Percentiles rank a stretch among this genome's conserved stretches.
Evolutionary conservation across 768 basidiomycete species (phyloP).

Genomic region (Phanerochaete carnosa): DNA sequence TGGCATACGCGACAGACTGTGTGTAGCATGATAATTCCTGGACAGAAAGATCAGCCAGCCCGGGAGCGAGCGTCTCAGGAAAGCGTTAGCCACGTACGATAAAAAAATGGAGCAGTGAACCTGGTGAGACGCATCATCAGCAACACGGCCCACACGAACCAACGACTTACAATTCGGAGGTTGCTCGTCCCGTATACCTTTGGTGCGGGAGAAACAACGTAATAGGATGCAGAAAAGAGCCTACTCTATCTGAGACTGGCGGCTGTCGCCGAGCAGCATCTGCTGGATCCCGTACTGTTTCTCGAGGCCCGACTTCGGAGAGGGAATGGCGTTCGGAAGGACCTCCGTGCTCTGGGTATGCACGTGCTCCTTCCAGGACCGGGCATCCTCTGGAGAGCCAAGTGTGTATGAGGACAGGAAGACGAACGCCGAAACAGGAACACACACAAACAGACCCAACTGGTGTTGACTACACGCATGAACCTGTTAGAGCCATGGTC

Average conservation of each 20-base stretch:
- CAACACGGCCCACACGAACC: background rate
- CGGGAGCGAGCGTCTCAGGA: too few relatives aligned
- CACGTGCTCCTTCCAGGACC: background rate
- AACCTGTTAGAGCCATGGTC: too few relatives aligned
- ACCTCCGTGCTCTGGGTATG: background rate
- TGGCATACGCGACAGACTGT: slow-evolving; percentile 7
- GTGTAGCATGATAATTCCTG: slow-evolving; percentile 4
- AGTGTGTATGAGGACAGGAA: slow-evolving; percentile 1
- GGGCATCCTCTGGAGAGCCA: background rate
- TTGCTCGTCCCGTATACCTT: background rate
- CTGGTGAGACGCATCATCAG: background rate
- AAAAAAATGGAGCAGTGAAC: background rate
- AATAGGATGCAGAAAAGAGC: background rate
- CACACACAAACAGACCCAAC: background rate
- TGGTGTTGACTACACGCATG: background rate
- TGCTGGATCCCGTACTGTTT: background rate
- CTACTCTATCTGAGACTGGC: background rate
- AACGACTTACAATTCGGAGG: background rate
- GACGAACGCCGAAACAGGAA: slow-evolving; percentile 3
- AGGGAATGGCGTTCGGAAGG: background rate
- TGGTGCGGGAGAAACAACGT: background rate
- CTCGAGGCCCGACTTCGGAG: background rate
- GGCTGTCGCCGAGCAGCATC: background rate
- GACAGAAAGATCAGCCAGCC: background rate
- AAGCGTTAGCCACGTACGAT: background rate